These are phyloP conservation scores for Nosema granulosis DNA, from an alignment of 371 early-diverging fungal species.

Conservation along the genomic window DNA sequence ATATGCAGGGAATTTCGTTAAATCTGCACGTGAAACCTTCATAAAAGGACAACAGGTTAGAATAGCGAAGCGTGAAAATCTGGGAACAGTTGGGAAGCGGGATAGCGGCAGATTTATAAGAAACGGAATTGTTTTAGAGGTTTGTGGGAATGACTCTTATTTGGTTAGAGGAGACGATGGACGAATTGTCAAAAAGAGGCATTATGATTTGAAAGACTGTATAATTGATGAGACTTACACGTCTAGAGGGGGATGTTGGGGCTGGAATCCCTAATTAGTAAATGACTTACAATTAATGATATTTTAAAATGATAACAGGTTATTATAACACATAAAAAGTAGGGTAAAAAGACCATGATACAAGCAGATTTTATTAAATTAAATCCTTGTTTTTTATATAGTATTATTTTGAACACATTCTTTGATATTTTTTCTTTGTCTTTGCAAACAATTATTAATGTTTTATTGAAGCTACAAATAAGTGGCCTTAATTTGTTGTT, in stretches of 20 bases:
- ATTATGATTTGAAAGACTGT: constrained; percentile 24
- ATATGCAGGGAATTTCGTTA: not conserved
- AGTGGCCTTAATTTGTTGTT: too few relatives aligned
- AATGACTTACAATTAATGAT: not conserved
- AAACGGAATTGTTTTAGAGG: not conserved
- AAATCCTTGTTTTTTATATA: too few relatives aligned
- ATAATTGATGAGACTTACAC: too few relatives aligned
- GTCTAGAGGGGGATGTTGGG: too few relatives aligned
- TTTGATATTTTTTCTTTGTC: too few relatives aligned
- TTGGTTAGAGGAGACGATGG: not conserved
- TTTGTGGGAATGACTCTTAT: constrained; percentile 6
- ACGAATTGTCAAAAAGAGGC: constrained; percentile 13
- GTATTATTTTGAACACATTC: too few relatives aligned
- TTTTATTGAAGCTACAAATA: too few relatives aligned
- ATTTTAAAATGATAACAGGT: too few relatives aligned
- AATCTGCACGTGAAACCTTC: not conserved
- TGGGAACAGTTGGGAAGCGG: not conserved
- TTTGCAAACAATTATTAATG: too few relatives aligned
- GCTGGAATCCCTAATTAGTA: not conserved
- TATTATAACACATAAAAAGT: too few relatives aligned
- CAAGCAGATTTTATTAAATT: too few relatives aligned
- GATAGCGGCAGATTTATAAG: constrained; percentile 11
- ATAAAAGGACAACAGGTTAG: constrained; percentile 12
- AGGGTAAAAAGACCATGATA: too few relatives aligned
- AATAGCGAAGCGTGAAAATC: constrained; percentile 24